A percentile compares a stretch with the other conserved stretches of the same genome.
Conservation (phyloP, 164 flowering plant species). For the Brasenia schreberi region DNA sequence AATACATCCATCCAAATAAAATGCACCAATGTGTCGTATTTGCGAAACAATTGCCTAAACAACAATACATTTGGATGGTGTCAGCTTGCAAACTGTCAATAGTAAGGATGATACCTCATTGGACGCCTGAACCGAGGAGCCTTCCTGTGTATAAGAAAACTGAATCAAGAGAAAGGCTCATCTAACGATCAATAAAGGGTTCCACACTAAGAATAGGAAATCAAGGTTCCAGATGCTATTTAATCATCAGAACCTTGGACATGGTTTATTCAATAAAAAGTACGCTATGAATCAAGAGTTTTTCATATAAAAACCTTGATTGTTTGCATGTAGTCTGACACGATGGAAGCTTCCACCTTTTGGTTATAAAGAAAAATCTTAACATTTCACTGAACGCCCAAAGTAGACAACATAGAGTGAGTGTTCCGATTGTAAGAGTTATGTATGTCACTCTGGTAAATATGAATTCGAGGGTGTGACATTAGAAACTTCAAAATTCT, state of each 20-base stretch:
- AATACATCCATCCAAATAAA: not conserved
- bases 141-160: slow-evolving; percentile 29
- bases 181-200: not conserved
- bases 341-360: too few species aligned
- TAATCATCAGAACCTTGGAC: not conserved
- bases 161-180: not conserved
- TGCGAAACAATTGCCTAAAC: not conserved
- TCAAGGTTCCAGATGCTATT: not conserved
- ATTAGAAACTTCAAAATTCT: too few species aligned
- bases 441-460: too few species aligned
- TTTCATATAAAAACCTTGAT: not conserved
- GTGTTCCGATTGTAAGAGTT: too few species aligned
- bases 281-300: not conserved
- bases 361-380: too few species aligned
- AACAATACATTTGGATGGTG: not conserved
- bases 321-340: not conserved
- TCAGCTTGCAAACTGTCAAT: slow-evolving; percentile 9
- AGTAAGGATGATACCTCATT: slow-evolving; percentile 57
- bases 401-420: too few species aligned
- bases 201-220: not conserved
- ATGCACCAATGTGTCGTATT: not conserved
- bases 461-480: too few species aligned
- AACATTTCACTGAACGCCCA: not conserved
- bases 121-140: slow-evolving; percentile 61
- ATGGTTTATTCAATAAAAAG: not conserved